These are phyloP conservation scores for Symmetrospora coprosmae DNA, from an alignment of 768 basidiomycete species.

Conservation along the genomic window DNA sequence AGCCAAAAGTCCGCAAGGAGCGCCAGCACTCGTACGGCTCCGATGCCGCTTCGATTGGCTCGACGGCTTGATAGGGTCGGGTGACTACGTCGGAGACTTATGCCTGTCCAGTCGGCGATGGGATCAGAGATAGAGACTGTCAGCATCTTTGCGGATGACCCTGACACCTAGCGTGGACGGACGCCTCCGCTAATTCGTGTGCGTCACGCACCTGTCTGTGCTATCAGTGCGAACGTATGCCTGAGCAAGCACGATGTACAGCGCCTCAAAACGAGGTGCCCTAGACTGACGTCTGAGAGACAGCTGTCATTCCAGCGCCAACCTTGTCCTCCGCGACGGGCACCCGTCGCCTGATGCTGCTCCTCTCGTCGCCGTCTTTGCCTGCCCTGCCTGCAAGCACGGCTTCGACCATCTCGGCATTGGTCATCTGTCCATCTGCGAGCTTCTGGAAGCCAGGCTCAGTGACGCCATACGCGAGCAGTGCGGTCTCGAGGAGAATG, in stretches of 20 bases:
- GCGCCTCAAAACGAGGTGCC: too few relatives aligned
- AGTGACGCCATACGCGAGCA: background rate
- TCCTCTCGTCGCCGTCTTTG: conserved; percentile 8
- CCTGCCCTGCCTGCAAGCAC: conserved; percentile 10
- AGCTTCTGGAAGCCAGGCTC: background rate
- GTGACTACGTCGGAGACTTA: too few relatives aligned
- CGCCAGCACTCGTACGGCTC: background rate
- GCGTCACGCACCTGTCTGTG: too few relatives aligned
- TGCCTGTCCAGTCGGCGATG: too few relatives aligned
- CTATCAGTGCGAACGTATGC: too few relatives aligned
- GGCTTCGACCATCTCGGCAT: conserved; percentile 12
- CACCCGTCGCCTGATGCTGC: background rate
- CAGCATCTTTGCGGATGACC: too few relatives aligned
- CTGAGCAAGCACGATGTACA: too few relatives aligned
- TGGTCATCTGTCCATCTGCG: background rate
- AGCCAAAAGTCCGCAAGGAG: background rate
- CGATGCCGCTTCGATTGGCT: background rate
- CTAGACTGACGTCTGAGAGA: too few relatives aligned
- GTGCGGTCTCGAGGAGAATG: conserved; percentile 18
- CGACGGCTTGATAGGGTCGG: conserved; percentile 1
- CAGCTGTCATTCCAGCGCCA: too few relatives aligned
- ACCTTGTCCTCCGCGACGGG: conserved; percentile 10
- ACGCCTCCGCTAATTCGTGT: too few relatives aligned
- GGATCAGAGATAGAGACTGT: too few relatives aligned
- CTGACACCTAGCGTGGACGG: too few relatives aligned